A percentile compares a stretch with the other conserved stretches of the same genome.
Conservation (phyloP, 257 asterid species). For the Solanum lignicaule region DNA sequence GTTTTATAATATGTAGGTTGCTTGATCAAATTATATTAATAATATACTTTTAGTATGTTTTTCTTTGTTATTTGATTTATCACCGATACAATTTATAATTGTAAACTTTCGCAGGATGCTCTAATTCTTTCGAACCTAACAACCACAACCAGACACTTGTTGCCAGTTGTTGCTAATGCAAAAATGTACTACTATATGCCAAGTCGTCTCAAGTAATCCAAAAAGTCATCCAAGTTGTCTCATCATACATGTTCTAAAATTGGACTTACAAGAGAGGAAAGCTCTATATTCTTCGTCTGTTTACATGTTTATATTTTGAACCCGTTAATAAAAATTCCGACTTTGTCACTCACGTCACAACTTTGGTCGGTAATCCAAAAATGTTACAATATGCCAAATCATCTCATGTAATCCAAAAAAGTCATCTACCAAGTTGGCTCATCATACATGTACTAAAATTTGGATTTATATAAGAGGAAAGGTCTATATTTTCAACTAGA, state of each 20-base stretch:
- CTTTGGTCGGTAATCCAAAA: not conserved
- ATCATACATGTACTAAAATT: not conserved
- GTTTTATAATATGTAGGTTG: not conserved
- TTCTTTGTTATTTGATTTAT: too few relatives aligned
- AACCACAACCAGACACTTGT: not conserved
- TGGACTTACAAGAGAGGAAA: not conserved
- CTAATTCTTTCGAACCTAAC: not conserved
- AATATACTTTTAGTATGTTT: too few relatives aligned
- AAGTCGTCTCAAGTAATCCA: not conserved
- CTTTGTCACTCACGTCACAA: too few relatives aligned
- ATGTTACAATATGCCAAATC: not conserved
- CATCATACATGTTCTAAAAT: not conserved
- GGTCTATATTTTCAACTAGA: not conserved
- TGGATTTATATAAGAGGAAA: not conserved
- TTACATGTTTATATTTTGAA: too few relatives aligned
- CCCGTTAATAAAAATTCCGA: accelerated
- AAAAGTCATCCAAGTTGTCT: not conserved
- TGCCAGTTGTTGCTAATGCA: too few relatives aligned
- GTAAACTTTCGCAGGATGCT: accelerated
- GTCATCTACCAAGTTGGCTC: not conserved
- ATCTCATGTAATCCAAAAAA: not conserved
- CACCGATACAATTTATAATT: not conserved
- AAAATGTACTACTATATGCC: not conserved
- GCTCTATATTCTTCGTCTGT: not conserved
- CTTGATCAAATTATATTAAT: too few relatives aligned